A percentile compares a stretch with the other conserved stretches of the same genome.
Evolutionary conservation across 2,329 filamentous ascomycete genomes (phyloP).

Genomic region (Exophiala spinifera): DNA sequence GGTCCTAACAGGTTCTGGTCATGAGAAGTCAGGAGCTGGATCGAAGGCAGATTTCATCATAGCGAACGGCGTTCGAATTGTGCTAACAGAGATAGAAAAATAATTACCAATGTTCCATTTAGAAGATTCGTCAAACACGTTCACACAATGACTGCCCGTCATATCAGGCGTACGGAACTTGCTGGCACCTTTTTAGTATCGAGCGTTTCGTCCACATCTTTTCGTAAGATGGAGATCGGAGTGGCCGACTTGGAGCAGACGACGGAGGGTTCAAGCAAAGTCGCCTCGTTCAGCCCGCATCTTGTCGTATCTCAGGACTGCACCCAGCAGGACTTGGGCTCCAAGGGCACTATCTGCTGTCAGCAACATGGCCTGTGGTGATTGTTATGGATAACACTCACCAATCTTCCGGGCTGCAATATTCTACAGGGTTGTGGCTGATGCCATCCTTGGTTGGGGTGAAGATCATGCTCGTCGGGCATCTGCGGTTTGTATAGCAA

Average conservation of each 20-base stretch:
- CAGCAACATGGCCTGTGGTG: background rate
- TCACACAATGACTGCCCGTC: too few relatives aligned
- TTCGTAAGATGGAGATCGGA: too few relatives aligned
- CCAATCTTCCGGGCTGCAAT: conserved; percentile 58
- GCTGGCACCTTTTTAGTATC: too few relatives aligned
- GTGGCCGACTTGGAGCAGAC: too few relatives aligned
- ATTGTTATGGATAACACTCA: conserved; percentile 9
- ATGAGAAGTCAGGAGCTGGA: too few relatives aligned
- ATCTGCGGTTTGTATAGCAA: conserved; percentile 57
- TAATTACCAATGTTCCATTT: too few relatives aligned
- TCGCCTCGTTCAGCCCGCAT: conserved; percentile 22
- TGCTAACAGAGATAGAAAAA: background rate
- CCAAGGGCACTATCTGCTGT: conserved; percentile 31
- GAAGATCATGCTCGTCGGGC: conserved; percentile 67
- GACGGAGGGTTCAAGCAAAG: conserved; percentile 5
- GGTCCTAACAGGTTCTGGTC: too few relatives aligned
- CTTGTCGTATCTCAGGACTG: conserved; percentile 45
- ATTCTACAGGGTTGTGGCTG: conserved; percentile 64
- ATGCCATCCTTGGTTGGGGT: conserved; percentile 63
- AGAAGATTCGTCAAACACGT: too few relatives aligned
- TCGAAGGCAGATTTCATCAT: background rate
- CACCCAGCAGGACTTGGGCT: conserved; percentile 27
- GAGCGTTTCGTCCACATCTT: background rate
- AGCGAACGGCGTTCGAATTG: background rate
- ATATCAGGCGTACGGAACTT: too few relatives aligned